Conservation (phyloP, 345 rosid species). For the Lagerstroemia speciosa region DNA sequence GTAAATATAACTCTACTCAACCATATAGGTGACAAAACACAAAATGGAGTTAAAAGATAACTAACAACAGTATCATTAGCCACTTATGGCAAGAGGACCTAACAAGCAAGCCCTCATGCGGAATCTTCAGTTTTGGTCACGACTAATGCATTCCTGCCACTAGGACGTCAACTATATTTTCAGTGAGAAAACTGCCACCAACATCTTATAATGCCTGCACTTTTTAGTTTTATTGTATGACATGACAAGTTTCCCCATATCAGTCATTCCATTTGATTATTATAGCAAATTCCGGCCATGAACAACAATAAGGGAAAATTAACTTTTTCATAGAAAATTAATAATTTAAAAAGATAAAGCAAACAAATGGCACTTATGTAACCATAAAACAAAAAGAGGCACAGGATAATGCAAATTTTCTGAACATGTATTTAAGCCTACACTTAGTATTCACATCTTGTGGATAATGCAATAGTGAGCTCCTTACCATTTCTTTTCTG, state of each 20-base stretch:
- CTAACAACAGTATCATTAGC: not conserved
- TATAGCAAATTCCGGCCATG: constrained; percentile 13
- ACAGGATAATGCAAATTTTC: not conserved
- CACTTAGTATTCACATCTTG: not conserved
- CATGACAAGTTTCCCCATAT: too few relatives aligned
- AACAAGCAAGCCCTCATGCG: not conserved
- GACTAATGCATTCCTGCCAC: constrained; percentile 32
- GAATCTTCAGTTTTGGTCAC: constrained; percentile 2
- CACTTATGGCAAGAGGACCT: not conserved
- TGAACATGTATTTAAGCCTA: not conserved
- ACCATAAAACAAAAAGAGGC: not conserved
- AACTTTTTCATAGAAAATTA: too few relatives aligned
- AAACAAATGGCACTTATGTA: not conserved
- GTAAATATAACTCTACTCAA: not conserved
- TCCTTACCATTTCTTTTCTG: constrained; percentile 36
- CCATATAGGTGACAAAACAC: not conserved
- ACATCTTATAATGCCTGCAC: not conserved
- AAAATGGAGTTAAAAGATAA: not conserved
- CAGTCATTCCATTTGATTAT: too few relatives aligned
- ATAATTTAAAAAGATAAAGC: not conserved
- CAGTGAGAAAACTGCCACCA: not conserved
- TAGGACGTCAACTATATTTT: too few relatives aligned
- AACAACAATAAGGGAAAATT: not conserved
- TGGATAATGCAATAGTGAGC: not conserved
- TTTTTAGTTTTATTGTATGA: not conserved